Conservation (phyloP, 805 yeast genomes). For the Komagataella pseudopastoris region DNA sequence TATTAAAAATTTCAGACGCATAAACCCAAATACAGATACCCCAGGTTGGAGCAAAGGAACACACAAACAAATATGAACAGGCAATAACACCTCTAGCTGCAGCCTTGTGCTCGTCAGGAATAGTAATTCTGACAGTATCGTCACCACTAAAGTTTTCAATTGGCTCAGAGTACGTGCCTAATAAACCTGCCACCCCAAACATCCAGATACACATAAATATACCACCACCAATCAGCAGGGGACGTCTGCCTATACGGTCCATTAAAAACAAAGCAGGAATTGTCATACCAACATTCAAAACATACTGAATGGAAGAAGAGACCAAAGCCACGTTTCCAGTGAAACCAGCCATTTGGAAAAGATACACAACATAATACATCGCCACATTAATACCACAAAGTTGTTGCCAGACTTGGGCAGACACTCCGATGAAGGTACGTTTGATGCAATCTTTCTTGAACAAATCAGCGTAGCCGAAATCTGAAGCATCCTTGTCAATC, state of each 20-base stretch:
- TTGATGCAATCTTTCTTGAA: slow-evolving; percentile 34
- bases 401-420: slow-evolving; percentile 49
- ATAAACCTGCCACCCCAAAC: slow-evolving; percentile 32
- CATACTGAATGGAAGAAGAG: slow-evolving; percentile 49
- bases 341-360: slow-evolving; percentile 55
- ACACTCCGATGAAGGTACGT: slow-evolving; percentile 37
- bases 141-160: slow-evolving; percentile 15
- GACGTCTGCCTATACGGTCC: slow-evolving; percentile 60
- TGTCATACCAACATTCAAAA: slow-evolving; percentile 40
- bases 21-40: slow-evolving; percentile 42
- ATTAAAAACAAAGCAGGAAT: slow-evolving; percentile 46
- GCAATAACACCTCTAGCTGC: slow-evolving; percentile 34
- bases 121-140: slow-evolving; percentile 16
- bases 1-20: slow-evolving; percentile 45
- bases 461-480: slow-evolving; percentile 31
- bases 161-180: slow-evolving; percentile 24
- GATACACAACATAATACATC: slow-evolving; percentile 55
- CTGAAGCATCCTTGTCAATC: slow-evolving; percentile 34
- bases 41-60: slow-evolving; percentile 33
- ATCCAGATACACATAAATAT: slow-evolving; percentile 25
- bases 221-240: slow-evolving; percentile 36
- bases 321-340: slow-evolving; percentile 33
- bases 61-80: slow-evolving; percentile 31
- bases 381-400: slow-evolving; percentile 55
- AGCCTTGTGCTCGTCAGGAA: slow-evolving; percentile 17